These are phyloP conservation scores for Annulohypoxylon maeteangense DNA, from an alignment of 495 filamentous ascomycete genomes.

Conservation along the genomic window DNA sequence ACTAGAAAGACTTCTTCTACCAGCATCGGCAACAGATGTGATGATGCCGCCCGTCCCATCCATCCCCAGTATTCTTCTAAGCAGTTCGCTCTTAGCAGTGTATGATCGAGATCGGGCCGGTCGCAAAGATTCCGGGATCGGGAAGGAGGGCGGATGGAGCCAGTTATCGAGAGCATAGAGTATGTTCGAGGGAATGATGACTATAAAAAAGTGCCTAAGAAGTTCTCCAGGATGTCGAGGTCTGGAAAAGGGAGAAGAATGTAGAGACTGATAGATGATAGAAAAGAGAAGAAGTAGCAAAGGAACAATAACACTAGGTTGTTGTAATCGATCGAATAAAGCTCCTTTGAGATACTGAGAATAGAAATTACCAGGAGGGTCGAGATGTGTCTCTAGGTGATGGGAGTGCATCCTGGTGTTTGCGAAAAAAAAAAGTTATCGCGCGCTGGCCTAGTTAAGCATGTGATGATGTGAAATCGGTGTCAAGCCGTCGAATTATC, in stretches of 20 bases:
- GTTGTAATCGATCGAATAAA: slow-evolving; percentile 47
- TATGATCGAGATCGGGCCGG: slow-evolving; percentile 48
- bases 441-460: slow-evolving; percentile 11
- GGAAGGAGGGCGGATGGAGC: slow-evolving; percentile 52
- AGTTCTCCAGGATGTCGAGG: slow-evolving; percentile 53
- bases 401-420: slow-evolving; percentile 46
- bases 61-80: slow-evolving; percentile 74
- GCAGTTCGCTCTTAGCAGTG: slow-evolving; percentile 72
- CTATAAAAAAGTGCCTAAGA: slow-evolving; percentile 73
- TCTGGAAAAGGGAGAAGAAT: slow-evolving; percentile 44
- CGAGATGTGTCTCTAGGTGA: slow-evolving; percentile 41
- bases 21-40: slow-evolving; percentile 50
- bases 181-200: slow-evolving; percentile 67
- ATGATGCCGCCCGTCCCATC: slow-evolving; percentile 59
- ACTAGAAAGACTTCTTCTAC: slow-evolving; percentile 59
- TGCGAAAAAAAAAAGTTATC: slow-evolving; percentile 8
- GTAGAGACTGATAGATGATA: slow-evolving; percentile 56
- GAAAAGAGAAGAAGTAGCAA: slow-evolving; percentile 53
- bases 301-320: slow-evolving; percentile 52
- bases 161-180: slow-evolving; percentile 68
- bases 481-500: neutral
- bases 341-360: slow-evolving; percentile 31
- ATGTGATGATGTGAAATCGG: slow-evolving; percentile 36
- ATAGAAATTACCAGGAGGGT: slow-evolving; percentile 32
- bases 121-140: slow-evolving; percentile 36